Percentiles rank a stretch among this genome's conserved stretches.
phyloP scores from a whole-genome alignment of 345 rosid genomes.

The Mallotus nudiflorus region DNA sequence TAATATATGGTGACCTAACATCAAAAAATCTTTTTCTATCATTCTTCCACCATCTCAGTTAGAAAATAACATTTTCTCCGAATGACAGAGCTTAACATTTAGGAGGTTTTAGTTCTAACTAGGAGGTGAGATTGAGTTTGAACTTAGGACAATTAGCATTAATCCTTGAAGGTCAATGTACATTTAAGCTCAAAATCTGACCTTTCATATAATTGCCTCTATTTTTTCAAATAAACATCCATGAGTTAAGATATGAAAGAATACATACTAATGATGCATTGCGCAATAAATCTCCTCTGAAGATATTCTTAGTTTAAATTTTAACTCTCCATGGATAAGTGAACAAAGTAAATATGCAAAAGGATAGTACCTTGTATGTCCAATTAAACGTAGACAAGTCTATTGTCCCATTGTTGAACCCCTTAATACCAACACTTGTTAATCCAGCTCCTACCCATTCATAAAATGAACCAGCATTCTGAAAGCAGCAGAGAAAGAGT shows the following conservation, averaged over 20 bases:
- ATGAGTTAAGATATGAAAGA: background rate
- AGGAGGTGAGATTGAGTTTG: background rate
- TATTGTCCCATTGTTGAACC: slow-evolving; percentile 65
- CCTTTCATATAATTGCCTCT: too few relatives aligned
- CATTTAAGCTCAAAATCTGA: too few relatives aligned
- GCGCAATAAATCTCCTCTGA: background rate
- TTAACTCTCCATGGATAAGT: background rate
- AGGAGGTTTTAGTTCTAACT: background rate
- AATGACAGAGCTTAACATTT: too few relatives aligned
- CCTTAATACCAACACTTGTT: slow-evolving; percentile 69
- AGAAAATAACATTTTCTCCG: too few relatives aligned
- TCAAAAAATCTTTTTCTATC: background rate
- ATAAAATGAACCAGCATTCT: slow-evolving; percentile 89
- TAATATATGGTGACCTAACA: background rate
- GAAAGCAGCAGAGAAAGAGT: slow-evolving; percentile 28
- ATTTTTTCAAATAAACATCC: too few relatives aligned
- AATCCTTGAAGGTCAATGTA: too few relatives aligned
- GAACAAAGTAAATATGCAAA: background rate
- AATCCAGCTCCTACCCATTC: slow-evolving; percentile 83
- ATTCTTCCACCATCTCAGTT: background rate
- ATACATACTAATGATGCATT: background rate
- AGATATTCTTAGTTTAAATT: too few relatives aligned
- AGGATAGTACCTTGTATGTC: slow-evolving; percentile 71
- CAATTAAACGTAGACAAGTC: slow-evolving; percentile 65
- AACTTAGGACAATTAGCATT: too few relatives aligned